Percentiles rank a stretch among this genome's conserved stretches.
Evolutionary conservation across 2,329 filamentous ascomycete species (phyloP).

Genomic region (Alternaria solani): DNA sequence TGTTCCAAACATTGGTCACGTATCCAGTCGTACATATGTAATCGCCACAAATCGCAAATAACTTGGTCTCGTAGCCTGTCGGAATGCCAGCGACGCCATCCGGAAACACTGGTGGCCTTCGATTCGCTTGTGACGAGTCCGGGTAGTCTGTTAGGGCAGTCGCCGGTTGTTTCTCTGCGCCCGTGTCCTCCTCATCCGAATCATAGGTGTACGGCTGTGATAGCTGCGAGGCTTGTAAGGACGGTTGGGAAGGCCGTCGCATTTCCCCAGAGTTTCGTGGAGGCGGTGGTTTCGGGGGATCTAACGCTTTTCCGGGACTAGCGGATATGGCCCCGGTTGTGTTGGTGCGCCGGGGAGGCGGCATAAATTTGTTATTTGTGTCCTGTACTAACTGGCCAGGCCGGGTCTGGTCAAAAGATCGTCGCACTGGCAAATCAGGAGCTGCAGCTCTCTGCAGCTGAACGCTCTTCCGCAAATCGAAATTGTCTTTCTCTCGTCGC

Average conservation of each 20-base stretch:
- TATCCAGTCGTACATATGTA: conserved; percentile 87
- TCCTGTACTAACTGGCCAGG: conserved; percentile 36
- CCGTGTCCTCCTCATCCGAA: conserved; percentile 59
- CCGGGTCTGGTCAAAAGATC: conserved; percentile 48
- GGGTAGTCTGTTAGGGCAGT: conserved; percentile 74
- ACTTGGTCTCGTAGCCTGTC: conserved; percentile 85
- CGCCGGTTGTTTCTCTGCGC: conserved; percentile 57
- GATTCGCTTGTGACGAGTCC: conserved; percentile 83
- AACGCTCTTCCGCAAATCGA: conserved; percentile 48
- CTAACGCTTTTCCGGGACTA: conserved; percentile 32
- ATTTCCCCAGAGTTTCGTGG: conserved; percentile 48
- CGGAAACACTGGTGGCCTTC: conserved; percentile 78
- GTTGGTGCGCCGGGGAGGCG: conserved; percentile 47
- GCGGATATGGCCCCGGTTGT: conserved; percentile 26
- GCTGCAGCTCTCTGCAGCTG: conserved; percentile 40
- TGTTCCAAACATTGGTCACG: conserved; percentile 86
- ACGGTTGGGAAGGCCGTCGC: conserved; percentile 33
- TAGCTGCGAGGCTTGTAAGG: conserved; percentile 25
- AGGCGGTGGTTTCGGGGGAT: conserved; percentile 45
- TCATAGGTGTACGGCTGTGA: conserved; percentile 51
- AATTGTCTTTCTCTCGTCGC: conserved; percentile 49
- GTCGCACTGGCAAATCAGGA: conserved; percentile 46
- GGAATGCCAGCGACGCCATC: conserved; percentile 77
- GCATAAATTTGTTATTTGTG: conserved; percentile 39
- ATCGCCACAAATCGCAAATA: conserved; percentile 88